phyloP scores from a whole-genome alignment of 106 monocot species.

The Triglochin maritima region DNA sequence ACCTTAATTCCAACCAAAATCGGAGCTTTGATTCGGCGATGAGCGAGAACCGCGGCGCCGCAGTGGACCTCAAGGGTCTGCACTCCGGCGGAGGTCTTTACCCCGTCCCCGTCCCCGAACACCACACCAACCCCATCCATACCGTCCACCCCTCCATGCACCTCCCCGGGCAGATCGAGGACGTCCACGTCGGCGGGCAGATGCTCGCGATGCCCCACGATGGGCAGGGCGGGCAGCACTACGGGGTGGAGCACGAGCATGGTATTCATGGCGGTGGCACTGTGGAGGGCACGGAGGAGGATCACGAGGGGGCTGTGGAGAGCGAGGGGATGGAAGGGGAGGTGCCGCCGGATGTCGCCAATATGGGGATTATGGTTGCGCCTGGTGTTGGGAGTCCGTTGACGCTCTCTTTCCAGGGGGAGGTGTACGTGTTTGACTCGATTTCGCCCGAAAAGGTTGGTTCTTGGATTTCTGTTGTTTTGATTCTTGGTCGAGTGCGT shows the following conservation, averaged over 20 bases:
- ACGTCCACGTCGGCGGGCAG: constrained; percentile 10
- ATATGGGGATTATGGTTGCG: constrained; percentile 9
- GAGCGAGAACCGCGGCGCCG: neutral
- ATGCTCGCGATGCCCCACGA: constrained; percentile 2
- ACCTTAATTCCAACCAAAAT: neutral
- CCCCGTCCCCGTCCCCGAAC: neutral
- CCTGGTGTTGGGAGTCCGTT: constrained; percentile 46
- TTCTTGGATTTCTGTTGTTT: neutral
- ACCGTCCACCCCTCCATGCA: constrained; percentile 5
- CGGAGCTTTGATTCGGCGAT: neutral
- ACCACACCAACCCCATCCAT: neutral
- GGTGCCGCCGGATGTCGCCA: constrained; percentile 10
- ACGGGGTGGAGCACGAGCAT: constrained; percentile 15
- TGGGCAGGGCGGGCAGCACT: constrained; percentile 12
- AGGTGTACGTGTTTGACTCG: constrained; percentile 89
- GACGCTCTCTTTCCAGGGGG: constrained; percentile 88
- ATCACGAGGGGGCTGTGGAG: constrained; percentile 18
- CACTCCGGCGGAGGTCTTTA: neutral
- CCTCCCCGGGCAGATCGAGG: constrained; percentile 13
- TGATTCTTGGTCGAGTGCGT: neutral
- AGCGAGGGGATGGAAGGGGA: constrained; percentile 18
- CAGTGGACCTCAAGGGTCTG: neutral
- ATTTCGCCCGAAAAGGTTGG: constrained; percentile 93
- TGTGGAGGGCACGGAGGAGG: constrained; percentile 12
- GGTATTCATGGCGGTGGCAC: constrained; percentile 1